Evolutionary conservation across 2,329 filamentous ascomycete species (phyloP), one percentile per base, ranked within the genome.

Genomic region (Penicillium sclerotiorum): DNA sequence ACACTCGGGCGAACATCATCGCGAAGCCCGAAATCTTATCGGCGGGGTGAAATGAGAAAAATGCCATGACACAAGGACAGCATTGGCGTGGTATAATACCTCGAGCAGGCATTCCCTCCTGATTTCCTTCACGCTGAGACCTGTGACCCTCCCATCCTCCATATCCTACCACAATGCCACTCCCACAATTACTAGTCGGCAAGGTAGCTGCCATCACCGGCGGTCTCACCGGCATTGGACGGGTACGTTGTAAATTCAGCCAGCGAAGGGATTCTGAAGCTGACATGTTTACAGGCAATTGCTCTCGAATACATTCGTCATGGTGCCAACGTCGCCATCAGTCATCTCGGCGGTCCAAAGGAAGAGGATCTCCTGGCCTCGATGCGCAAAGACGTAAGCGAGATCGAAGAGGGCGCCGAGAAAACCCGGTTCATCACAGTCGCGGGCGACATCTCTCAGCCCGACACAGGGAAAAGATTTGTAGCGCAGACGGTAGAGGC

Each of bases 181-280:
- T 64, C 6, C 64, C 69, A 55, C 64, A 66, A 58, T 80, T 94
- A 59, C 83, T 95, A 49, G 67, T 74, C 47, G 84, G 82, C 69
- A 95, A 95, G 72, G 87, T 86, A 11, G 89, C 89, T 71, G 88
- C 90, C 67, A 90, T 96, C 63, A 95, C 90, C 0, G 90, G 91
- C 57, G 90, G 89, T 49, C 87, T 87, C 3, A 95, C 90, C 1
- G 90, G 90, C 47, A 95, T 95, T 62, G 91, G 91, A 45, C 83
- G 89, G 44, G 71, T 73, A 68, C 13, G 46, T 21, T 15, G 11
- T 2, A n/a, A 17, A 21, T 43, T 47, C 32, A 13, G 15, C 27
- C 8, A 12, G 13, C 9, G 5, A 27, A 13, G 9, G 12, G 4
- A 4, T n/a, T 23, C 18, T 18, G 5, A 6, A 6, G 15, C 36